Base-by-base conservation (phyloP, 2,329 filamentous ascomycete genomes). In the Orbilia ellipsospora region DNA sequence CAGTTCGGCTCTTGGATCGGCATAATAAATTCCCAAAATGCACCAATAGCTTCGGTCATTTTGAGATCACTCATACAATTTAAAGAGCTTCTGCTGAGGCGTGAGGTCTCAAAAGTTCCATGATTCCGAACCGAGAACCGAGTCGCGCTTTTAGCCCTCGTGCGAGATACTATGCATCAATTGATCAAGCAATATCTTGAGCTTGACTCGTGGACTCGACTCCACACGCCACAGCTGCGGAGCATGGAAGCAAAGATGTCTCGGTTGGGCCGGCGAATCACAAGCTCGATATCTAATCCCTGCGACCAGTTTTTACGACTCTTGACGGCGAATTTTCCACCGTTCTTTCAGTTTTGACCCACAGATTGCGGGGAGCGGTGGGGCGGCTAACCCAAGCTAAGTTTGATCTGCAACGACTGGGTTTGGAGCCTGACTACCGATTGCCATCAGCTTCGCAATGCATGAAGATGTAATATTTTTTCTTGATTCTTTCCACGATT, bases 101-200 rank as follows among this genome's bases (percentile, higher is more conserved):
- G 13, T 13, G 13, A 31, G 15, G 31, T 18, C 44, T 48, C 4
- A 50, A 61, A 69, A 52, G 26, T 51, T 68, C 70, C 70, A 68
- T 74, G 63, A 68, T 68, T 74, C 70, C 70, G 70, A 74, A 51
- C 70, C 63, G 70, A 64, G 56, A 50, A 50, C 51, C 52, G 40
- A 60, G 31, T 16, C 20, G 13, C 28, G 28, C 12, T 12, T 42
- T 50, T 48, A 42, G 15, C 26, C 28, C 48, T 74, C 70, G 70
- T 74, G 70, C 70, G 70, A 74, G 70, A 10, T 28, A 23, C 23
- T 23, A 23, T 23, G 23, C 23, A 23, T 4, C 23, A 4, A 23
- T 23, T 23, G 23, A 23, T 42, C 36, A 40, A 56, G 44, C 51
- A 44, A 36, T 20, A 44, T 60, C 31, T 36, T 36, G 5, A 36